Conservation (phyloP, 768 basidiomycete genomes). For the Strobilomyces dryophilus region DNA sequence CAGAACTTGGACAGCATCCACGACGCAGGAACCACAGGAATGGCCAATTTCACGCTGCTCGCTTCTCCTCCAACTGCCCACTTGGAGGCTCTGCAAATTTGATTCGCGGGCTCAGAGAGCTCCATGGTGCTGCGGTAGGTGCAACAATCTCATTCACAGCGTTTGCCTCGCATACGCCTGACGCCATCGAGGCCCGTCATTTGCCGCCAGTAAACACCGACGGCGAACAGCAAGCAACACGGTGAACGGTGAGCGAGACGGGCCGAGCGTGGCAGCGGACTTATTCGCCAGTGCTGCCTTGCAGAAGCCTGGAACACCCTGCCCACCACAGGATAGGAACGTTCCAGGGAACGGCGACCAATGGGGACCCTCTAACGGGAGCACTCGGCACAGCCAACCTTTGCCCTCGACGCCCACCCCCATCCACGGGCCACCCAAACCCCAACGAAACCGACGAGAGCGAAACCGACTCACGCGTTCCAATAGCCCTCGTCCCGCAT, state of each 20-base stretch:
- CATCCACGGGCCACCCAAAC: background rate
- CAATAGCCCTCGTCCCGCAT: conserved; percentile 59
- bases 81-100: conserved; percentile 5
- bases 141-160: conserved; percentile 8
- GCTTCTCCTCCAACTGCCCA: background rate
- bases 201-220: background rate
- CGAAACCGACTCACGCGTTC: conserved; percentile 48
- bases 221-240: background rate
- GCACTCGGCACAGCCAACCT: background rate
- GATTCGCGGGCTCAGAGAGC: background rate
- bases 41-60: conserved; percentile 6
- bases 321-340: conserved; percentile 6
- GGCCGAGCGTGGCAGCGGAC: conserved; percentile 1
- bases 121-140: background rate
- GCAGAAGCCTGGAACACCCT: no score
- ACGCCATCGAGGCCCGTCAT: background rate
- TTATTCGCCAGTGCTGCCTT: conserved; percentile 14
- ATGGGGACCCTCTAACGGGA: conserved; percentile 16
- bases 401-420: no score
- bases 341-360: no score
- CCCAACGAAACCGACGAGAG: background rate
- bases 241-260: conserved; percentile 9
- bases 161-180: conserved; percentile 20
- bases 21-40: no score
- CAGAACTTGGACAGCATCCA: conserved; percentile 6